Percentiles rank a stretch among this genome's conserved stretches.
Conservation (phyloP, 2,329 filamentous ascomycete species). For the Colletotrichum lentis region DNA sequence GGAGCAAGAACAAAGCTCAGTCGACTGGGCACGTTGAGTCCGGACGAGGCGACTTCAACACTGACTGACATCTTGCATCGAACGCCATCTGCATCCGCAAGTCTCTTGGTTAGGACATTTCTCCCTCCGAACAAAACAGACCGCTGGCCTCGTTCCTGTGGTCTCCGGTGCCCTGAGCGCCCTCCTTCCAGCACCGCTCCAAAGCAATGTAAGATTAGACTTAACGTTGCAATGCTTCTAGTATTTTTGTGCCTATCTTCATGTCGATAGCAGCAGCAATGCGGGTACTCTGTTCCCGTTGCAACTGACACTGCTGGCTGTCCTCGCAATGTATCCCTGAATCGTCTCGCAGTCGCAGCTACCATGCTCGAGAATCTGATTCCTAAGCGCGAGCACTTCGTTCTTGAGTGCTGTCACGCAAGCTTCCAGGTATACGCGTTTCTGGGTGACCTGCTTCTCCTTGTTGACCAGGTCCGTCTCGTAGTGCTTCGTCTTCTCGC, state of each 20-base stretch:
- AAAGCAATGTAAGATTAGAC: background rate
- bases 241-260: background rate
- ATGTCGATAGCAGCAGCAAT: background rate
- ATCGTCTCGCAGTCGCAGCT: slow-evolving; percentile 27
- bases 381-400: slow-evolving; percentile 25
- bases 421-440: slow-evolving; percentile 22
- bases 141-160: too few species aligned
- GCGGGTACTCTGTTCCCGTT: background rate
- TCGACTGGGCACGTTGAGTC: background rate
- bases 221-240: too few species aligned
- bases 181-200: background rate
- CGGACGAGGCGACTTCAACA: background rate
- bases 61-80: too few species aligned
- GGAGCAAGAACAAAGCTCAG: too few species aligned
- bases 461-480: slow-evolving; percentile 20
- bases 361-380: slow-evolving; percentile 20
- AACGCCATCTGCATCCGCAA: too few species aligned
- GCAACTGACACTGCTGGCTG: background rate
- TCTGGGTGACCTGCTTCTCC: slow-evolving; percentile 7
- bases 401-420: slow-evolving; percentile 15
- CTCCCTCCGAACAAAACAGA: too few species aligned
- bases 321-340: slow-evolving; percentile 22
- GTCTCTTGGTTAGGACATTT: too few species aligned
- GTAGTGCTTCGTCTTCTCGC: slow-evolving; percentile 30
- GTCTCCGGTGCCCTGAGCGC: background rate